These are phyloP conservation scores for Hanseniaspora nectarophila DNA, from an alignment of 805 yeast genomes.

Conservation along the genomic window DNA sequence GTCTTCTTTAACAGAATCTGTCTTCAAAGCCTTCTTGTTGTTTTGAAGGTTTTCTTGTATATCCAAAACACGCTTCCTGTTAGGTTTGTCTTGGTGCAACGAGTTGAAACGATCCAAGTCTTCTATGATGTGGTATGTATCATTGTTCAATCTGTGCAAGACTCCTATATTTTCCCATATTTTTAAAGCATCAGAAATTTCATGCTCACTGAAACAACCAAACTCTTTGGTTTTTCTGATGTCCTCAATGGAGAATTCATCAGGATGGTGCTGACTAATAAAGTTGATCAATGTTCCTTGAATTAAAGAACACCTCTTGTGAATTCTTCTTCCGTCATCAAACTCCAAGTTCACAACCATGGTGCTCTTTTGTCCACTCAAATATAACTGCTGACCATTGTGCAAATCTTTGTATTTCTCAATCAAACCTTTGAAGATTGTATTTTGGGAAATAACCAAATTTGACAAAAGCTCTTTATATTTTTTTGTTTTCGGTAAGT, in stretches of 20 bases:
- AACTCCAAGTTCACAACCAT: slow-evolving; percentile 51
- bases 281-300: background rate
- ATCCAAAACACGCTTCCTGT: background rate
- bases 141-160: slow-evolving; percentile 30
- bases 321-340: slow-evolving; percentile 31
- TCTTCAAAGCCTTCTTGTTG: background rate
- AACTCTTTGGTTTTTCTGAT: slow-evolving; percentile 52
- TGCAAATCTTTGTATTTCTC: background rate
- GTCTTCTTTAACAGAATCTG: background rate
- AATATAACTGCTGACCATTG: slow-evolving; percentile 43
- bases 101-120: background rate
- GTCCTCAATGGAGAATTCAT: slow-evolving; percentile 48
- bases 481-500: background rate
- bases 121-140: background rate
- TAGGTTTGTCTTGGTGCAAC: background rate
- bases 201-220: slow-evolving; percentile 31
- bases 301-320: slow-evolving; percentile 8
- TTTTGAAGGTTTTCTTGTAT: background rate
- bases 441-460: background rate
- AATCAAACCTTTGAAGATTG: background rate
- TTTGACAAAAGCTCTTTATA: background rate
- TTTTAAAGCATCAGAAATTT: slow-evolving; percentile 32
- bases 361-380: slow-evolving; percentile 48
- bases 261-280: slow-evolving; percentile 3
- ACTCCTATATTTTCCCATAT: slow-evolving; percentile 60